Base-by-base conservation (phyloP, 805 yeast genomes). In the Schwanniomyces pseudopolymorphus region DNA sequence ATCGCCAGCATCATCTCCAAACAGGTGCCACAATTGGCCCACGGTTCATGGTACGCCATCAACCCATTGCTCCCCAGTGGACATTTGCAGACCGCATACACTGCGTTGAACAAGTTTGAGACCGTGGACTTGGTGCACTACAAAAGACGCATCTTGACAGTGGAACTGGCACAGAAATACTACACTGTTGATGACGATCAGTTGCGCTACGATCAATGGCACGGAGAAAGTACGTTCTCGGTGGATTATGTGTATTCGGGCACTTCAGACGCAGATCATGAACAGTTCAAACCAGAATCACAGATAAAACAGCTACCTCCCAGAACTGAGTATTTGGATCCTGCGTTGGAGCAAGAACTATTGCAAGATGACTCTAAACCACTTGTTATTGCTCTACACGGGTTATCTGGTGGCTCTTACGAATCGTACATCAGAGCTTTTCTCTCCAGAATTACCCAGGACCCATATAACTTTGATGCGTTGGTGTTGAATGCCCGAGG, bases 351-450 rank as follows among this genome's bases (percentile, higher is more conserved):
- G 25, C 53, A 53, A 3, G 55, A 43, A 2, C 43, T 75, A 2
- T 57, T 70, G 33, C 55, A 59, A 3, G 57, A 59, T 7, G 74
- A 74, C 46, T 60, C 69, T 8, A 74, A 72, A 49, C 91, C 91
- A 3, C 68, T 87, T 40, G 71, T 83, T 17, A 68, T 87, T 26
- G 79, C 85, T 7, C 64, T 78, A 41, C 92, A 87, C 57, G 95
- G 94, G 1, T 70, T 87, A 33, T 85, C 87, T 22, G 92, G 94
- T 48, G 95, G 95, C 1, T 82, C 89, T 13, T 87, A 83, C 55
- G 94, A 87, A 60, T 81, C 87, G 17, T 83, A 83, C 47, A 78
- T 86, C 40, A 74, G 89, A 51, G 77, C 85, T 7, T 67, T 82
- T 33, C 64, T 80, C 31, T 66, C 69, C 39, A 62, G 66, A 17